A percentile compares a stretch with the other conserved stretches of the same genome.
These are phyloP conservation scores for Cerrena zonata DNA, from an alignment of 1,284 basidiomycete species.

Conservation along the genomic window DNA sequence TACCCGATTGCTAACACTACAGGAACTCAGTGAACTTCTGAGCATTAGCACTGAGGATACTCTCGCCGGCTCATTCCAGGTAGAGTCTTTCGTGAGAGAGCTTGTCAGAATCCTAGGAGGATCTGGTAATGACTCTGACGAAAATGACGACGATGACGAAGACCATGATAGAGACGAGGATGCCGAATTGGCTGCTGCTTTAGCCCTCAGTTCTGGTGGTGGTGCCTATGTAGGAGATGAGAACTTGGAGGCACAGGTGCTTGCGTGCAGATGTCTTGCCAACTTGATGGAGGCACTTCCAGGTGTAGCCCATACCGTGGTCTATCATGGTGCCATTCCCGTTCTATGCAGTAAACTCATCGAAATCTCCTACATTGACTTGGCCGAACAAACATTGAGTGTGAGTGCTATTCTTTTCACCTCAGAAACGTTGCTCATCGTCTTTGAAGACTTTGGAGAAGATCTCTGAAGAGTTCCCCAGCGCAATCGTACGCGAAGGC, in stretches of 20 bases:
- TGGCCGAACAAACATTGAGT: slow-evolving; percentile 92
- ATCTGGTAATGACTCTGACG: slow-evolving; percentile 64
- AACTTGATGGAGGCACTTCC: slow-evolving; percentile 96
- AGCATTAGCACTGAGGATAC: slow-evolving; percentile 98
- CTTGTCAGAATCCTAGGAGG: slow-evolving; percentile 90
- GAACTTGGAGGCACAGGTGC: slow-evolving; percentile 85
- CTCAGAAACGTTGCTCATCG: slow-evolving; percentile 19
- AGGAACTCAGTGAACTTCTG: slow-evolving; percentile 91
- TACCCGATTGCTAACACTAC: slow-evolving; percentile 81
- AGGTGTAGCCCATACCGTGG: slow-evolving; percentile 88
- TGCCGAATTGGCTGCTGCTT: slow-evolving; percentile 76
- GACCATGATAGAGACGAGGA: slow-evolving; percentile 68
- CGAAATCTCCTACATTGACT: slow-evolving; percentile 92
- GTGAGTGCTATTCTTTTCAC: slow-evolving; percentile 48
- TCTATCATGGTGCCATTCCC: slow-evolving; percentile 90
- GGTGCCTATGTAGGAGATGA: slow-evolving; percentile 66
- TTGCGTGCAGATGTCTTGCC: slow-evolving; percentile 90
- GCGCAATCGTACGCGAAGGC: slow-evolving; percentile 88
- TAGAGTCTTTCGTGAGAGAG: slow-evolving; percentile 88
- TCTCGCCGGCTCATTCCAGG: slow-evolving; percentile 88
- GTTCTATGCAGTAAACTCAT: slow-evolving; percentile 91
- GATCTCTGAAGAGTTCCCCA: slow-evolving; percentile 92
- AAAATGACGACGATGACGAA: slow-evolving; percentile 60
- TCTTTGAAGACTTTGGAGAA: slow-evolving; percentile 83
- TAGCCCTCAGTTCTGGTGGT: slow-evolving; percentile 72